phyloP scores from a whole-genome alignment of 331 rosid species.

The Erythrophleum ivorense region DNA sequence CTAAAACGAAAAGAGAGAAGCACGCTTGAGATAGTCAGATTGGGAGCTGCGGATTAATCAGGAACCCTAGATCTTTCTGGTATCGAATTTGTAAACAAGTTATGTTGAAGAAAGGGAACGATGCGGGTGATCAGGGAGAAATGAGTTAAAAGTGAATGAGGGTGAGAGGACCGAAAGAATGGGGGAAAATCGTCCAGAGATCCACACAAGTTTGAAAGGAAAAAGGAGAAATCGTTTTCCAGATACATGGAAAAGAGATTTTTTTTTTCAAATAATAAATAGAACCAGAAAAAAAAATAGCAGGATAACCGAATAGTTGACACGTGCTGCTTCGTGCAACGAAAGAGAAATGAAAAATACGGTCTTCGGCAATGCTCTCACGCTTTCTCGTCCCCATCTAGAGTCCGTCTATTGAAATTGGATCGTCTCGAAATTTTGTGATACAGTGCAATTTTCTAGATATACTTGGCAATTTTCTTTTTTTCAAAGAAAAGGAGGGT shows the following conservation, averaged over 20 bases:
- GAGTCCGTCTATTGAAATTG: too few relatives aligned
- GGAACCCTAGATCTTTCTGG: slow-evolving; percentile 72
- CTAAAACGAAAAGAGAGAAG: slow-evolving; percentile 22
- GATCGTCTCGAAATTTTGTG: too few relatives aligned
- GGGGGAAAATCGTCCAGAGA: slow-evolving; percentile 38
- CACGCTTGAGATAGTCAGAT: slow-evolving; percentile 28
- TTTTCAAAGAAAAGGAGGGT: too few relatives aligned
- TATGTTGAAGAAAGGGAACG: slow-evolving; percentile 21
- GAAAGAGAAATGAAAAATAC: neutral
- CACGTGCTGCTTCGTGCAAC: slow-evolving; percentile 30
- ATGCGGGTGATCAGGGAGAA: slow-evolving; percentile 39
- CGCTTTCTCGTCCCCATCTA: too few relatives aligned
- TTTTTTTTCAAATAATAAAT: neutral
- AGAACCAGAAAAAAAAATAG: neutral
- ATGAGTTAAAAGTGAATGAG: slow-evolving; percentile 22
- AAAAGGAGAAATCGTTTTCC: slow-evolving; percentile 32
- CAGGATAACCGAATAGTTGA: neutral
- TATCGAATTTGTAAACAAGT: slow-evolving; percentile 24
- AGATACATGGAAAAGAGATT: neutral
- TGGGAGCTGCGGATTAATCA: slow-evolving; percentile 41
- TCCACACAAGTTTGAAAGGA: slow-evolving; percentile 49
- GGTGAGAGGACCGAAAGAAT: slow-evolving; percentile 9
- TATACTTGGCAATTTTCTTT: too few relatives aligned
- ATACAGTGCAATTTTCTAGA: too few relatives aligned
- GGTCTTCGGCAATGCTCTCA: neutral